Conservation (phyloP, 441 rosid species). For the Pelargonium fulgidum region DNA sequence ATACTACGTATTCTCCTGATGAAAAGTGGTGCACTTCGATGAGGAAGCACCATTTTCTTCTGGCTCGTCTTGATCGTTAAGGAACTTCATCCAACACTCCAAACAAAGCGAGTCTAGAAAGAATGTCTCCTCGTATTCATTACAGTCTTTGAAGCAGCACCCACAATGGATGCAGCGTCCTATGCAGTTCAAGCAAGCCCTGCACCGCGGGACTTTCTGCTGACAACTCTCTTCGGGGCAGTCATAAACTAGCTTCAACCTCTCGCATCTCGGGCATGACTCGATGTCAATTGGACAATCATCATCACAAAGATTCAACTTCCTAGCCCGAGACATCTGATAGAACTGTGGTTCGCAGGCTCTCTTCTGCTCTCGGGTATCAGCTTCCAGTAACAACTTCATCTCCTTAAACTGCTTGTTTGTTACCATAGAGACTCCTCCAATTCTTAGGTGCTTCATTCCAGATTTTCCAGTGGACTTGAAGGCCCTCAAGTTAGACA, state of each 20-base stretch:
- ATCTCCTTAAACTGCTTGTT: constrained; percentile 62
- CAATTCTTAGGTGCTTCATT: constrained; percentile 67
- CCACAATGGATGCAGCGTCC: constrained; percentile 83
- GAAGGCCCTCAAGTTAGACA: constrained; percentile 49
- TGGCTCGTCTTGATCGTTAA: constrained; percentile 26
- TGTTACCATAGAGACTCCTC: constrained; percentile 61
- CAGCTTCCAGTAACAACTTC: constrained; percentile 45
- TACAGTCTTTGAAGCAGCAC: constrained; percentile 70
- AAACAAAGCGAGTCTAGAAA: constrained; percentile 69
- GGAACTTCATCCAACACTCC: constrained; percentile 28
- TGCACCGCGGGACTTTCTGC: constrained; percentile 46
- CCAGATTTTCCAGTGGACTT: constrained; percentile 43
- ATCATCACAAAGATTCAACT: constrained; percentile 17
- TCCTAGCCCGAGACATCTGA: constrained; percentile 58
- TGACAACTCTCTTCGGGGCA: constrained; percentile 80
- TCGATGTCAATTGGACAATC: constrained; percentile 69
- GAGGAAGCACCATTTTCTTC: background rate
- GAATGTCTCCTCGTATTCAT: constrained; percentile 83
- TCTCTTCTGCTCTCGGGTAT: constrained; percentile 25
- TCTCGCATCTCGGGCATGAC: constrained; percentile 76
- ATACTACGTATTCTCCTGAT: background rate
- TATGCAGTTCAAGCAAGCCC: constrained; percentile 83
- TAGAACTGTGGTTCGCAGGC: constrained; percentile 55
- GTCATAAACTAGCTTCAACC: constrained; percentile 71
- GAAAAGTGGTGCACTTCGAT: background rate